Conservation (phyloP, 2,329 filamentous ascomycete genomes). For the Pseudocercospora fijiensis region DNA sequence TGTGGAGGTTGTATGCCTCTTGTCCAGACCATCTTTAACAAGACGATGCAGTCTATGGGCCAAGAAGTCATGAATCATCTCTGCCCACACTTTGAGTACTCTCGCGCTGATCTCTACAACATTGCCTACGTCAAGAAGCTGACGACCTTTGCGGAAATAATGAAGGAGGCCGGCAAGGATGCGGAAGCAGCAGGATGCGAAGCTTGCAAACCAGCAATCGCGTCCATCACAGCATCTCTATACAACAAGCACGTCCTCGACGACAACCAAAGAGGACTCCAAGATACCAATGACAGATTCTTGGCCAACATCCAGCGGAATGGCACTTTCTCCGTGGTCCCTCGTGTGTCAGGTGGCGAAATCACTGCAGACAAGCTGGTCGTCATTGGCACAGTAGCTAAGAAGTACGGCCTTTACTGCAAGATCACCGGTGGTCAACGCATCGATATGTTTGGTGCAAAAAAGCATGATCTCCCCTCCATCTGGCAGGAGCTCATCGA, state of each 20-base stretch:
- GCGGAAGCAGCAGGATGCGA: constrained; percentile 76
- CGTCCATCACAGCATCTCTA: constrained; percentile 74
- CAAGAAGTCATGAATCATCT: constrained; percentile 84
- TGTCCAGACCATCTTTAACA: constrained; percentile 86
- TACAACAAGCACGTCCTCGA: constrained; percentile 84
- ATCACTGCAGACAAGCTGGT: constrained; percentile 85
- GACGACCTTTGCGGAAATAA: constrained; percentile 70
- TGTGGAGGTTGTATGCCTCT: constrained; percentile 89
- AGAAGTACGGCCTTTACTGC: constrained; percentile 79
- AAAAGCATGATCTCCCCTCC: constrained; percentile 76
- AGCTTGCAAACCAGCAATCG: constrained; percentile 79
- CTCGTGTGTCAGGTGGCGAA: constrained; percentile 78
- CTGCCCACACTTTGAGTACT: constrained; percentile 80
- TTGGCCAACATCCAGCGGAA: constrained; percentile 88
- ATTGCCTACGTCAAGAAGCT: constrained; percentile 80
- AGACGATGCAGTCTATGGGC: constrained; percentile 80
- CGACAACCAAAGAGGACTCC: constrained; percentile 67
- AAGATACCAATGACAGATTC: constrained; percentile 88
- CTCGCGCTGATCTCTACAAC: constrained; percentile 84
- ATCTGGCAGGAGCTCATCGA: constrained; percentile 82
- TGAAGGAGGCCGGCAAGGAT: constrained; percentile 73
- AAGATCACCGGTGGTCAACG: constrained; percentile 92
- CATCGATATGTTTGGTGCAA: constrained; percentile 89
- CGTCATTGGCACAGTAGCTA: constrained; percentile 77
- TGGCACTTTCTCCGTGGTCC: constrained; percentile 85